Conservation (phyloP, 345 rosid species). For the Salix arbutifolia region DNA sequence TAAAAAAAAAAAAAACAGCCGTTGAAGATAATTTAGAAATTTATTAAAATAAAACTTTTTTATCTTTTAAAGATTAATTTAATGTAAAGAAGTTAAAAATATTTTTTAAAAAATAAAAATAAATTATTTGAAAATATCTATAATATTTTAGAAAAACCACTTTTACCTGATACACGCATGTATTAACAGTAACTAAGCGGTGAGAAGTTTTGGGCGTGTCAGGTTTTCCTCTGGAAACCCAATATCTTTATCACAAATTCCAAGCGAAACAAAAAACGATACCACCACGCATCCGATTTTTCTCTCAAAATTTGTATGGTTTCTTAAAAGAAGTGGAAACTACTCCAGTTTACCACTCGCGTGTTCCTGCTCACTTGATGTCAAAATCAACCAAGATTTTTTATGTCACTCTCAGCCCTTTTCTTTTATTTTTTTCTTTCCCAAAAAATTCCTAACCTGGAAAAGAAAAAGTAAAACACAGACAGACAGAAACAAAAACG, state of each 20-base stretch:
- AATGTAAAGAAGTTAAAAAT: no score
- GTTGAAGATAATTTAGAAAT: no score
- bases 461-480: no score
- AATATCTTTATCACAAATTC: conserved; percentile 17
- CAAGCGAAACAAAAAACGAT: background rate
- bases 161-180: no score
- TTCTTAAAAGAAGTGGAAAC: conserved; percentile 28
- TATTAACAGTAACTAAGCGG: no score
- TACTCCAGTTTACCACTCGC: background rate
- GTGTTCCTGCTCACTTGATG: background rate
- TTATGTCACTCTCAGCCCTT: background rate
- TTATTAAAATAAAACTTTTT: no score
- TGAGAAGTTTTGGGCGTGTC: no score
- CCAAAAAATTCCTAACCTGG: background rate
- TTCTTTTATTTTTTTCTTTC: background rate
- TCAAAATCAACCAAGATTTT: background rate
- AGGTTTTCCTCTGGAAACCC: conserved; percentile 9
- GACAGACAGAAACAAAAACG: background rate
- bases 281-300: background rate
- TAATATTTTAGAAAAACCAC: no score
- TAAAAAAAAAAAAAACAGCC: no score
- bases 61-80: no score
- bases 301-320: background rate
- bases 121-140: no score
- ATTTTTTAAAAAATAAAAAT: no score